phyloP scores from a whole-genome alignment of 2,329 filamentous ascomycete species.

The Taxawa tesnikishii region DNA sequence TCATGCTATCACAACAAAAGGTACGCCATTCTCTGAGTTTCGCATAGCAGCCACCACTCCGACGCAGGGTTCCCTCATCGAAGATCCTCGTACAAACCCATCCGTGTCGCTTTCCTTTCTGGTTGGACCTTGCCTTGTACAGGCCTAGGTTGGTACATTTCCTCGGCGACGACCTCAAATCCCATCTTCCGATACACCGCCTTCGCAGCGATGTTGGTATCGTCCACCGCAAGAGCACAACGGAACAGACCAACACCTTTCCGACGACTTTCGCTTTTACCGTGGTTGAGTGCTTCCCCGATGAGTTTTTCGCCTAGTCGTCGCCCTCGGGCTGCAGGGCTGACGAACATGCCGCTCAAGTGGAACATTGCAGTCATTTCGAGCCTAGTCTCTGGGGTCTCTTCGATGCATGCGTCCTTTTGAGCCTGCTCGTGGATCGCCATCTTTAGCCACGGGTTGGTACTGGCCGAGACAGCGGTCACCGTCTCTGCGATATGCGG shows the following conservation, averaged over 20 bases:
- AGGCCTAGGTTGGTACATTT: constrained; percentile 12
- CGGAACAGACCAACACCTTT: constrained; percentile 2
- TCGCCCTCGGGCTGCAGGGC: constrained; percentile 12
- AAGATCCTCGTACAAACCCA: constrained; percentile 10
- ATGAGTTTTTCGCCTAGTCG: constrained; percentile 18
- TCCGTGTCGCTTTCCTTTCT: constrained; percentile 9
- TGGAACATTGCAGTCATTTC: constrained; percentile 3
- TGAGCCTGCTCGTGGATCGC: neutral
- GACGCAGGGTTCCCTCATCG: too few relatives aligned
- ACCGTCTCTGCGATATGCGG: constrained; percentile 6
- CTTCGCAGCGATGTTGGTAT: constrained; percentile 14
- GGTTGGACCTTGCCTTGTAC: constrained; percentile 6
- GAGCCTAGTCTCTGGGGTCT: neutral
- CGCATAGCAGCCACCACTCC: too few relatives aligned
- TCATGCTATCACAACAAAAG: too few relatives aligned
- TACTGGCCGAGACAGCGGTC: neutral
- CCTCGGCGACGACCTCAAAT: constrained; percentile 13
- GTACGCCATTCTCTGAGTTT: too few relatives aligned
- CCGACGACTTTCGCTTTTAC: constrained; percentile 2
- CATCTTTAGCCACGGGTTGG: constrained; percentile 1
- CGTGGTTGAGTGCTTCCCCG: constrained; percentile 13
- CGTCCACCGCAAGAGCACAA: constrained; percentile 14
- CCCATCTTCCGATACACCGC: constrained; percentile 16
- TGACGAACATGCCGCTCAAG: constrained; percentile 19
- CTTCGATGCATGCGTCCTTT: neutral